Evolutionary conservation across 2,329 filamentous ascomycete species (phyloP), one percentile per base, ranked within the genome.

Genomic region (Verticillium albo-atrum): DNA sequence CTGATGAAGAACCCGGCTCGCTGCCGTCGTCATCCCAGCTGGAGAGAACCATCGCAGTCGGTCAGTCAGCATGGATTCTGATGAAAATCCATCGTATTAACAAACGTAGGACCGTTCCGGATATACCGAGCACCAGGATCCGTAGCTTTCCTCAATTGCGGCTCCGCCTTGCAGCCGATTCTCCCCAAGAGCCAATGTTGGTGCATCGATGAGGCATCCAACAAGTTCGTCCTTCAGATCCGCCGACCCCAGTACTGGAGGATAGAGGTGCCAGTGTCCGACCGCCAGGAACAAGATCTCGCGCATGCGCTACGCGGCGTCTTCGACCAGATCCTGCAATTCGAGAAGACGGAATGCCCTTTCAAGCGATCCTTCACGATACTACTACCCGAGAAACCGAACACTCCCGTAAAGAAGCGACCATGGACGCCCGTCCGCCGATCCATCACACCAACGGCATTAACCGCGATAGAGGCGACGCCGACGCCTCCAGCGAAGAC

Each of bases 161-260:
- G 91, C 61, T 87, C 86, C 58, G 88, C 93, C 17, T 82, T 97
- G 20, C 91, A 95, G 68, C 90, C 93, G 12, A 95, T 97, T 63
- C 77, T 97, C 57, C 91, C 91, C 26, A 91, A 91, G 72, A 96
- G 92, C 60, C 92, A 97, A 74, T 96, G 90, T 70, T 97, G 93
- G 93, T 96, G 90, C 71, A 89, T 97, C 32, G 91, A 96, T 71
- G 89, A 91, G 60, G 83, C 88, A 59, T 89, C 89, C 47, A 92
- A 80, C 72, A 84, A 88, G 66, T 97, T 96, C 66, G 89, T 96
- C n/a, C 77, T 97, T 61, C 89, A 93, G 64, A 91, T 96, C 64
- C 83, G 92, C 25, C 85, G 89, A 52, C 89, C 93, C 30, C 89
- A 89, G 51, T 97, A 95, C 72, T 97, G 95, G 82, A 87, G 93